Conservation (phyloP, 805 yeast genomes). For the Metschnikowia lochheadii region DNA sequence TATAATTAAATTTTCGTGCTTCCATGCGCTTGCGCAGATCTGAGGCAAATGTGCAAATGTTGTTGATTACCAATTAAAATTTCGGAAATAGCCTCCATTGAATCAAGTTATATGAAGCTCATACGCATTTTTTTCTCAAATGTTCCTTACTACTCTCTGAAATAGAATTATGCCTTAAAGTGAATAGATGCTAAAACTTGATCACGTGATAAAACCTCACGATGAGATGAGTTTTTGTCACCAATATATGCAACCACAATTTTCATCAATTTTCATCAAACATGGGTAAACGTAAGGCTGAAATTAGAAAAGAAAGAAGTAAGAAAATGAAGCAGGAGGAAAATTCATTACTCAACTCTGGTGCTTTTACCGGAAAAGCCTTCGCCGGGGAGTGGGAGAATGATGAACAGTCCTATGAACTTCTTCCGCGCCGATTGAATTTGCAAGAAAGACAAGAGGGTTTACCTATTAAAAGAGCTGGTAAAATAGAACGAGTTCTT, state of each 20-base stretch:
- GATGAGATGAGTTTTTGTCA: slow-evolving; percentile 5
- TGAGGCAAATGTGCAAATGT: not conserved
- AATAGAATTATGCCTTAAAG: not conserved
- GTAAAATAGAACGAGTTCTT: slow-evolving; percentile 66
- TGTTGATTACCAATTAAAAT: not conserved
- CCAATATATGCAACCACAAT: not conserved
- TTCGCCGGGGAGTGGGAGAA: slow-evolving; percentile 48
- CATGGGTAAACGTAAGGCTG: slow-evolving; percentile 17
- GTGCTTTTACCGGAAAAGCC: slow-evolving; percentile 25
- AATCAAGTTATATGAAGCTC: no score
- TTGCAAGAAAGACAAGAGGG: slow-evolving; percentile 53
- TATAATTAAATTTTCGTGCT: not conserved
- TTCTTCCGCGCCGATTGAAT: slow-evolving; percentile 56
- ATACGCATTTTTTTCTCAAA: not conserved
- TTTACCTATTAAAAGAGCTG: slow-evolving; percentile 73
- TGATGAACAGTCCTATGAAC: slow-evolving; percentile 75
- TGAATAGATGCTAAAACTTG: not conserved
- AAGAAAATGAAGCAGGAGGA: slow-evolving; percentile 34
- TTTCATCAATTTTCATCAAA: not conserved
- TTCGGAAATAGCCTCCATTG: not conserved
- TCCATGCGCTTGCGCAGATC: not conserved
- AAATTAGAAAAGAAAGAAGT: slow-evolving; percentile 4
- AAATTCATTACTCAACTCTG: slow-evolving; percentile 37
- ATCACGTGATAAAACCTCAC: slow-evolving; percentile 1
- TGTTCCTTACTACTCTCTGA: not conserved